Conservation (phyloP, 345 rosid genomes). For the Raphanus raphanistrum region DNA sequence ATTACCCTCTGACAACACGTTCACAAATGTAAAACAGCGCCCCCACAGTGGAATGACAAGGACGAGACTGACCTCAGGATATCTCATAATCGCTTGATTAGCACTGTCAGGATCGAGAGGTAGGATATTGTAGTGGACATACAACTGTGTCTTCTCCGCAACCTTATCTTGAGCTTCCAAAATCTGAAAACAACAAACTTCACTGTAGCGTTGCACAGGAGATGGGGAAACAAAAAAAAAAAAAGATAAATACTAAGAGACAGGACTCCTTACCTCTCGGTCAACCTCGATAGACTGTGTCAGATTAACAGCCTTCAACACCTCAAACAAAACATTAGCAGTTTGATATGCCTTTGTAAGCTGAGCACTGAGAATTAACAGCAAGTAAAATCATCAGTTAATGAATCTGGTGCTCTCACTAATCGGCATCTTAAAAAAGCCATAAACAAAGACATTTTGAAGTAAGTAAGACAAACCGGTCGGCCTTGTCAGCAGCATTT, state of each 20-base stretch:
- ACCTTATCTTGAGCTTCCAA: slow-evolving; percentile 92
- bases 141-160: slow-evolving; percentile 90
- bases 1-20: not conserved
- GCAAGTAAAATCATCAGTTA: not conserved
- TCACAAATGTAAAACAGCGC: slow-evolving; percentile 4
- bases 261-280: slow-evolving; percentile 63
- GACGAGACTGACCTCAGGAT: slow-evolving; percentile 71
- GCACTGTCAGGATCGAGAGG: slow-evolving; percentile 99
- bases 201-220: slow-evolving; percentile 8
- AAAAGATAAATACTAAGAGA: not conserved
- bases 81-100: slow-evolving; percentile 94
- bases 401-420: not conserved
- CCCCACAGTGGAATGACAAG: not conserved
- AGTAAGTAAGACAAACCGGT: slow-evolving; percentile 57
- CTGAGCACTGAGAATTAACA: slow-evolving; percentile 71
- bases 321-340: slow-evolving; percentile 99
- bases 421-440: not conserved
- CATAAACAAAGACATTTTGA: not conserved
- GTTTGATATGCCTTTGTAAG: slow-evolving; percentile 99
- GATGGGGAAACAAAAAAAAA: not conserved
- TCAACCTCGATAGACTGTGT: slow-evolving; percentile 96
- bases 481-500: slow-evolving; percentile 93
- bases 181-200: slow-evolving; percentile 52
- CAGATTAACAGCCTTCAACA: slow-evolving; percentile 89
- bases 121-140: slow-evolving; percentile 87